Evolutionary conservation across 176 grass and related monocot species (phyloP).

Genomic region (Aegilops umbellulata): DNA sequence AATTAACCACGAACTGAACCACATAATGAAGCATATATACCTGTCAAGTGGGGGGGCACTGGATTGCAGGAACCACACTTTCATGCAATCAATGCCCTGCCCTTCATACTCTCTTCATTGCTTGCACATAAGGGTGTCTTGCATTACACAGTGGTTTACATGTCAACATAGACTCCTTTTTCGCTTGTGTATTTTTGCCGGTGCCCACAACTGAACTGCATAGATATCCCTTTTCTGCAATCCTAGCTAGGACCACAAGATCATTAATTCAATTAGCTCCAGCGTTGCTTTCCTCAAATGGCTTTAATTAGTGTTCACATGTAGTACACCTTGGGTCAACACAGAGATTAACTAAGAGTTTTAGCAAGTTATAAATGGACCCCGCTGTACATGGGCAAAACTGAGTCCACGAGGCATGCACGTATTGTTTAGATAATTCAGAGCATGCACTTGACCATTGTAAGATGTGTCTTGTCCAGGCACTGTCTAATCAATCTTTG

Average conservation of each 20-base stretch:
- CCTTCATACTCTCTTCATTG: not conserved
- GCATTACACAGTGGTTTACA: slow-evolving; percentile 15
- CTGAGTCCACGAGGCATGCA: not conserved
- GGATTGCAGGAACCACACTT: not conserved
- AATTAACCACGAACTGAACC: not conserved
- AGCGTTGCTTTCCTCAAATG: not conserved
- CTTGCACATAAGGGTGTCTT: not conserved
- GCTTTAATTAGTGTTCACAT: not conserved
- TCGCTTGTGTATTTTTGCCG: not conserved
- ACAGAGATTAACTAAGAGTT: not conserved
- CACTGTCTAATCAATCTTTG: not conserved
- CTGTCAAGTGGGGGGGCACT: not conserved
- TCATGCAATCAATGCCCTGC: slow-evolving; percentile 12
- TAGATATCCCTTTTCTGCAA: not conserved
- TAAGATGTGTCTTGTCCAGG: not conserved
- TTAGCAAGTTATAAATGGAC: too few species aligned
- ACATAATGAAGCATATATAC: not conserved
- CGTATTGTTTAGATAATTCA: not conserved
- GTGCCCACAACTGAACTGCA: too few species aligned
- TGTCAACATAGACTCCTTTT: slow-evolving; percentile 11
- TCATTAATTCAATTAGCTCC: not conserved
- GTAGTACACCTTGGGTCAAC: not conserved
- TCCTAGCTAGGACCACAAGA: not conserved
- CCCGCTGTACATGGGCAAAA: not conserved
- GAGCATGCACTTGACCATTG: not conserved